Base-by-base conservation (phyloP, 208 protist genomes). In the Acanthamoeba polyphaga region DNA sequence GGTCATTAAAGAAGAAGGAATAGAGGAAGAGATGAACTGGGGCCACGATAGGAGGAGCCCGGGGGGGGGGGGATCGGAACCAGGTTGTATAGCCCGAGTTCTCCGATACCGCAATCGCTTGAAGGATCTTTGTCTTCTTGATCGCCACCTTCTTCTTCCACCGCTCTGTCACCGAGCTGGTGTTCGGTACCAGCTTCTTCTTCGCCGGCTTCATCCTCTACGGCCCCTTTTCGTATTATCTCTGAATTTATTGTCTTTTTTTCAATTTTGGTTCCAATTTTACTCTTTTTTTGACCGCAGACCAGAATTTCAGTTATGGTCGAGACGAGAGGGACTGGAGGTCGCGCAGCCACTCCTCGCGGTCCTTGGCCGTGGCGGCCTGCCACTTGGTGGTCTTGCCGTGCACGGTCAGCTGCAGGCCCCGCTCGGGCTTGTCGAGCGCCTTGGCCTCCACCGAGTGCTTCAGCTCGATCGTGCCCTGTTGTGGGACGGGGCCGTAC, bases 121-220 rank as follows among this genome's bases (percentile, higher is more conserved):
- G 82, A 0, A 90, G 82, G 53, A 90, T 38, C 22, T 90, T 60
- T 3, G 82, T 90, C 51, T 90, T 90, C 22, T 90, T 90, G 82
- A 90, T 66, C 0, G 49, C 58, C 24, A 90, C 55, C 82, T 90
- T 90, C 51, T 58, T 68, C 53, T 66, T 58, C 49, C 49, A 60
- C 34, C 82, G 82, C 49, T 32, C 49, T 15, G 51, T 32, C 82
- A 90, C 49, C n/a, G 82, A 90, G 29, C 58, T 90, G 22, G 82
- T 70, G 82, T 90, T 90, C 29, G 82, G 82, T 32, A 68, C 82
- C 53, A 68, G 17, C 82, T 90, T 90, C 58, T 90, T 90, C 82
- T 90, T 90, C n/a, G 12, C 22, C 49, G 82, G 27, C 82, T 90
- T 90, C 82, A n/a, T n/a, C n/a, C n/a, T n/a, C n/a, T n/a, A n/a